A percentile compares a stretch with the other conserved stretches of the same genome.
Conservation (phyloP, 2,329 filamentous ascomycete species). For the Diplodia seriata region DNA sequence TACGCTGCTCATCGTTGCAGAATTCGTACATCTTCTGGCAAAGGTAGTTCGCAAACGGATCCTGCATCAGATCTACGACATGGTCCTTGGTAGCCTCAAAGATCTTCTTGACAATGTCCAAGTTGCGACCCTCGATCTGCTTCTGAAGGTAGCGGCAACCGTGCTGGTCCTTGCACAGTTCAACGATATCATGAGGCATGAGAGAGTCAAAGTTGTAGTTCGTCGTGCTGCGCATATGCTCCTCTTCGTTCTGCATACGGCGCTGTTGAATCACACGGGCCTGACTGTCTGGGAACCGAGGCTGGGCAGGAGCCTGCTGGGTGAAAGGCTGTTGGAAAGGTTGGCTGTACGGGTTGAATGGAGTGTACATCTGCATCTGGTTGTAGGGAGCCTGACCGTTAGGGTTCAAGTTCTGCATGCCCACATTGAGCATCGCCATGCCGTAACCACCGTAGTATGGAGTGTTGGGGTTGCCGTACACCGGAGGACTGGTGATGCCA, state of each 20-base stretch:
- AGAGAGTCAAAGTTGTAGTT: slow-evolving; percentile 74
- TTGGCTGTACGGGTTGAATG: slow-evolving; percentile 33
- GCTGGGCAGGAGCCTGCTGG: slow-evolving; percentile 48
- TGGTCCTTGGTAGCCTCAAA: slow-evolving; percentile 93
- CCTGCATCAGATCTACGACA: slow-evolving; percentile 92
- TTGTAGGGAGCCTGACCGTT: slow-evolving; percentile 42
- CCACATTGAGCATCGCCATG: slow-evolving; percentile 69
- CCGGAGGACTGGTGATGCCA: slow-evolving; percentile 7
- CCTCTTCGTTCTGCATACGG: slow-evolving; percentile 75
- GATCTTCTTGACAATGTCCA: slow-evolving; percentile 87
- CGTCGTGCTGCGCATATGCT: slow-evolving; percentile 70
- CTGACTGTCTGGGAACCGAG: slow-evolving; percentile 72
- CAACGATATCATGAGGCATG: slow-evolving; percentile 83
- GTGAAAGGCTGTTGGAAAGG: slow-evolving; percentile 38
- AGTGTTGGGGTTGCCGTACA: slow-evolving; percentile 26
- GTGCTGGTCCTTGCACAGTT: slow-evolving; percentile 96
- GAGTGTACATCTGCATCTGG: slow-evolving; percentile 36
- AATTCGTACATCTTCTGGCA: slow-evolving; percentile 98
- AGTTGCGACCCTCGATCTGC: slow-evolving; percentile 89
- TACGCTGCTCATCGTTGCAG: slow-evolving; percentile 94
- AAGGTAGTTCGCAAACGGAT: slow-evolving; percentile 98
- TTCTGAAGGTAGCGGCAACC: slow-evolving; percentile 96
- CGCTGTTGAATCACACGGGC: slow-evolving; percentile 77
- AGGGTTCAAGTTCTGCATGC: slow-evolving; percentile 69
- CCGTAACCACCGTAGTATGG: slow-evolving; percentile 60